Evolutionary conservation across 139 green algal species (phyloP).

Genomic region (Chara braunii): DNA sequence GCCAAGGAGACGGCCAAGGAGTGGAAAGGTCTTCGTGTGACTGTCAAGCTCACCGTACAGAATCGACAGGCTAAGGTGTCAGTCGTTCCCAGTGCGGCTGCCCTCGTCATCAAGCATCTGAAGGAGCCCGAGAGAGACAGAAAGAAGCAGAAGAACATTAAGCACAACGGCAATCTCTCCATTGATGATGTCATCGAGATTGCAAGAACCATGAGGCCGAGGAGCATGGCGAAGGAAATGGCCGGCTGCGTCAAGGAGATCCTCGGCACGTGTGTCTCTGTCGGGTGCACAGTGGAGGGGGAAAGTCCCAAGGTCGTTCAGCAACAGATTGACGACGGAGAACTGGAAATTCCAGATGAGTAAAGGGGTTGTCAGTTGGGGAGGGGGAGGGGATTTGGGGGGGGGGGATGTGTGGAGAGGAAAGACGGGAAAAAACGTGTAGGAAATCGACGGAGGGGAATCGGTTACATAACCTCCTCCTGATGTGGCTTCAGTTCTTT

Average conservation of each 20-base stretch:
- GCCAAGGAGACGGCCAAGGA: constrained; percentile 99
- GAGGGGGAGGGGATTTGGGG: too few relatives aligned
- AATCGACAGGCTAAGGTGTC: constrained; percentile 96
- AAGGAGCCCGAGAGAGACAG: constrained; percentile 51
- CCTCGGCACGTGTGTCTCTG: constrained; percentile 85
- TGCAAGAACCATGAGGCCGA: constrained; percentile 85
- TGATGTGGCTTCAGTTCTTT: too few relatives aligned
- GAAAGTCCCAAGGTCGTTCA: constrained; percentile 87
- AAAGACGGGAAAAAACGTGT: too few relatives aligned
- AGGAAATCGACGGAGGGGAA: too few relatives aligned
- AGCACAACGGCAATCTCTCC: constrained; percentile 91
- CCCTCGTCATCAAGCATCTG: constrained; percentile 96
- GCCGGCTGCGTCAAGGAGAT: constrained; percentile 97
- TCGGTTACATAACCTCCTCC: too few relatives aligned
- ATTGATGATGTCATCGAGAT: constrained; percentile 94
- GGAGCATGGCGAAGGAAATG: constrained; percentile 81
- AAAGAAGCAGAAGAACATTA: constrained; percentile 90
- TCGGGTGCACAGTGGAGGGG: constrained; percentile 95
- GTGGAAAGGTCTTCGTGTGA: constrained; percentile 97
- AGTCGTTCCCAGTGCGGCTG: constrained; percentile 87
- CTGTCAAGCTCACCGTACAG: constrained; percentile 96
- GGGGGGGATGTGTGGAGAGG: too few relatives aligned
- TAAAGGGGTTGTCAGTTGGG: too few relatives aligned
- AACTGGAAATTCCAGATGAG: constrained; percentile 29
- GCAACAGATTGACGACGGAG: constrained; percentile 56